phyloP scores from a whole-genome alignment of 371 early-diverging fungal species.

The Batkoa obscura region DNA sequence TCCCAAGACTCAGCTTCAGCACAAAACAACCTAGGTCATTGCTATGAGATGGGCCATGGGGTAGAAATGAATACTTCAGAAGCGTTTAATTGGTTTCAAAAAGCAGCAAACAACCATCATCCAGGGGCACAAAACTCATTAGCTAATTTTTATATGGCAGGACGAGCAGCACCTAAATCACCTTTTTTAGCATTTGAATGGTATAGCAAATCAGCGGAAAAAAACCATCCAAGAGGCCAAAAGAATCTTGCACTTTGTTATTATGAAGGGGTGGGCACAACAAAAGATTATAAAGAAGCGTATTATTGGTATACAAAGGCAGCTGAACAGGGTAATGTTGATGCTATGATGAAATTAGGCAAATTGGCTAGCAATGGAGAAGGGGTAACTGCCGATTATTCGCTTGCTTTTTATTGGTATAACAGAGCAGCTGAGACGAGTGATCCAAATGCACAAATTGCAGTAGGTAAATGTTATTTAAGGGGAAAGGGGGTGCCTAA shows the following conservation, averaged over 20 bases:
- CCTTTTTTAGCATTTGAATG: conserved; percentile 29
- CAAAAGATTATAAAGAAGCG: conserved; percentile 30
- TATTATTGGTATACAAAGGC: conserved; percentile 41
- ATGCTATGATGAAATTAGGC: conserved; percentile 48
- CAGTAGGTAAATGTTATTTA: conserved; percentile 37
- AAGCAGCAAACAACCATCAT: conserved; percentile 20
- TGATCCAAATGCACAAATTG: conserved; percentile 34
- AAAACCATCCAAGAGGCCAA: conserved; percentile 13
- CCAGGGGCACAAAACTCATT: conserved; percentile 25
- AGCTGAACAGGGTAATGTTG: conserved; percentile 45
- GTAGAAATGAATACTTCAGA: conserved; percentile 17
- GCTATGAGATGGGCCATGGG: conserved; percentile 58
- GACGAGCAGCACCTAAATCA: conserved; percentile 26
- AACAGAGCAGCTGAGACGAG: conserved; percentile 28
- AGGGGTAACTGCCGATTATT: conserved; percentile 6
- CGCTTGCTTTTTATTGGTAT: conserved; percentile 28
- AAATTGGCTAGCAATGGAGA: conserved; percentile 50
- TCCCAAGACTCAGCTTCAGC: conserved; percentile 16
- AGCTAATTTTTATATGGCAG: conserved; percentile 48
- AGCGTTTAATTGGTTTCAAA: conserved; percentile 22
- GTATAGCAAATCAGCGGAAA: not conserved
- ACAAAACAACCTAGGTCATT: conserved; percentile 55
- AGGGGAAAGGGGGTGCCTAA: conserved; percentile 28
- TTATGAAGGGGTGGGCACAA: conserved; percentile 52
- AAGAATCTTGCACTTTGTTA: conserved; percentile 60